These are phyloP conservation scores for Solanum gracilifrons DNA, from an alignment of 257 asterid genomes.

Conservation along the genomic window DNA sequence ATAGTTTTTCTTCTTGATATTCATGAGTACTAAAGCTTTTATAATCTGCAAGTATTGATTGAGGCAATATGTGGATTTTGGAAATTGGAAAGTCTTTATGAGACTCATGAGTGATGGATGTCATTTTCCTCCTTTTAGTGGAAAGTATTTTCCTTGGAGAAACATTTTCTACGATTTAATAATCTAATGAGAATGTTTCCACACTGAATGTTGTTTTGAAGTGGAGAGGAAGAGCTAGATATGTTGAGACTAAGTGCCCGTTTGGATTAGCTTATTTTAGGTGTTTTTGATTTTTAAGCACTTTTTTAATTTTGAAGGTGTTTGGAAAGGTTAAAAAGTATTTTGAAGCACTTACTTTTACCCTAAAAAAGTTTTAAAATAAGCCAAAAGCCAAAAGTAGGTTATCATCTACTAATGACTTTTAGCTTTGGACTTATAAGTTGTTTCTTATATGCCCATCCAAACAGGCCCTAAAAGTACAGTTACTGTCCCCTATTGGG, in stretches of 20 bases:
- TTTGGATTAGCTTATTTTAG: no score
- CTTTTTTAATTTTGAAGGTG: no score
- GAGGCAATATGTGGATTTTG: background rate
- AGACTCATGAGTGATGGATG: background rate
- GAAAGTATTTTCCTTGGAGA: background rate
- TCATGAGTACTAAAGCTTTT: background rate
- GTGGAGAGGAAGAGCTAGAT: background rate
- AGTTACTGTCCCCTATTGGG: background rate
- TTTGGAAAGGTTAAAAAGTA: no score
- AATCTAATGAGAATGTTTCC: background rate
- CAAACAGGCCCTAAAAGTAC: background rate
- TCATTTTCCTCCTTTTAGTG: background rate
- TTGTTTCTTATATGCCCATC: no score
- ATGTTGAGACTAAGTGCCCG: background rate
- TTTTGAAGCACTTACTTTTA: no score
- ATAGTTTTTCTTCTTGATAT: background rate
- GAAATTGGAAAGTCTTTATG: background rate
- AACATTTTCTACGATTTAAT: background rate
- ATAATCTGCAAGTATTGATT: background rate
- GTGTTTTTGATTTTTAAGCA: no score
- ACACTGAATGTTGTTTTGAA: background rate
- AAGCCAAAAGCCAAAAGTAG: no score
- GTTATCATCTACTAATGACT: no score
- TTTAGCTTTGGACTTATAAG: no score
- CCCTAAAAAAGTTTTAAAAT: no score